Evolutionary conservation across 2,329 filamentous ascomycete species (phyloP).

Genomic region (Fusarium sulawesiense): DNA sequence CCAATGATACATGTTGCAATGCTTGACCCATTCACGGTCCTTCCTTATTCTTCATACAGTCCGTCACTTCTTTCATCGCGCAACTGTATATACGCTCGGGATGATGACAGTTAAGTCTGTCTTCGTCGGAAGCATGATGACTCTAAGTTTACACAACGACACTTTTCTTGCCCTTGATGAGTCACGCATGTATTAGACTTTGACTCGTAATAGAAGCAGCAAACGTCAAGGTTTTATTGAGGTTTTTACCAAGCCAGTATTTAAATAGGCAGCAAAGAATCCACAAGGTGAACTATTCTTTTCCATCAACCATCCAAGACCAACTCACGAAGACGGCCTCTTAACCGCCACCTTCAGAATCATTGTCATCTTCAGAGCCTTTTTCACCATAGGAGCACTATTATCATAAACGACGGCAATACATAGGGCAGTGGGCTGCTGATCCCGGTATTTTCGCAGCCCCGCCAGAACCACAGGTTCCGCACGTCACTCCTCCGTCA

Average conservation of each 20-base stretch:
- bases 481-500: neutral
- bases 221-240: neutral
- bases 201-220: neutral
- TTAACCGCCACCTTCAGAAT: too few species aligned
- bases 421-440: too few species aligned
- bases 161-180: neutral
- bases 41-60: rapidly evolving
- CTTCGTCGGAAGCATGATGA: neutral
- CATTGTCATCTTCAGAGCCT: too few species aligned
- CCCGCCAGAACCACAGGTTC: too few species aligned
- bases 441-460: neutral
- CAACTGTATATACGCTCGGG: too few species aligned
- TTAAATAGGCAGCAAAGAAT: neutral
- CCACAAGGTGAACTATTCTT: neutral
- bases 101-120: neutral
- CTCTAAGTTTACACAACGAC: neutral
- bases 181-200: neutral
- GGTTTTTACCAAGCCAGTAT: neutral
- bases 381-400: too few species aligned
- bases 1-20: too few species aligned
- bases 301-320: too few species aligned
- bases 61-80: rapidly evolving
- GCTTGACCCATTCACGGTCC: too few species aligned
- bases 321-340: too few species aligned
- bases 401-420: too few species aligned